Evolutionary conservation across 2,329 filamentous ascomycete genomes (phyloP), one percentile per base, ranked within the genome.

Genomic region (Botryotinia convoluta): DNA sequence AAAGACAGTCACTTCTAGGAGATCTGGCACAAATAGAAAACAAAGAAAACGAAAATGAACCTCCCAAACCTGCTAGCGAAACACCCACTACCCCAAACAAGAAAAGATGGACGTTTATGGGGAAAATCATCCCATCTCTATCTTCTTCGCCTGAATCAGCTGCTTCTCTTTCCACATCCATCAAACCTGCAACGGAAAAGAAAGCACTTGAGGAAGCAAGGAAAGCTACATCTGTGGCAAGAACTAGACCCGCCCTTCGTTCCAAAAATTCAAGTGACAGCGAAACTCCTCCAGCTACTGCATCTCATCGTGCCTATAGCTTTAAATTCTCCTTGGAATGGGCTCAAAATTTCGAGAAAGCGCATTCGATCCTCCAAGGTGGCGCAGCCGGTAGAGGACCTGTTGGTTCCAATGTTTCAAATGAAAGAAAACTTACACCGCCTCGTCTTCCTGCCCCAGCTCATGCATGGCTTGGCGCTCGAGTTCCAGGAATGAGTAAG

Each of bases 251-350:
- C 74, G 76, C 32, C 79, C 79, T 85, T 1, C 81, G 84, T 20
- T 85, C 85, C 3, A 87, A 89, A 22, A 87, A 87, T 42, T 89
- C 87, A 26, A 88, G 88, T 9, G 84, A 87, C 2, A 89, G 87
- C 14, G 84, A 86, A 2, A 88, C 88, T 0, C 83, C 86, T 9
- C 76, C 83, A 87, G 80, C 83, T 86, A 80, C 84, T 86, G 76
- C 75, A 4, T 77, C 72, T 16, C 77, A 81, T 67, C 78, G 79
- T n/a, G 76, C 78, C 20, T 93, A 89, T 78, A 86, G 89, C 74
- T 95, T 95, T 84, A 92, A 91, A 75, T 95, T 95, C 79, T 89
- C 91, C 16, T 86, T 94, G 3, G 90, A 92, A 74, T 91, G 88
- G 86, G 86, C 90, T 59, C 83, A 86, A 67, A 79, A 80, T 69